phyloP scores from a whole-genome alignment of 176 grass and related monocot species.

The Saccharum officinarum region DNA sequence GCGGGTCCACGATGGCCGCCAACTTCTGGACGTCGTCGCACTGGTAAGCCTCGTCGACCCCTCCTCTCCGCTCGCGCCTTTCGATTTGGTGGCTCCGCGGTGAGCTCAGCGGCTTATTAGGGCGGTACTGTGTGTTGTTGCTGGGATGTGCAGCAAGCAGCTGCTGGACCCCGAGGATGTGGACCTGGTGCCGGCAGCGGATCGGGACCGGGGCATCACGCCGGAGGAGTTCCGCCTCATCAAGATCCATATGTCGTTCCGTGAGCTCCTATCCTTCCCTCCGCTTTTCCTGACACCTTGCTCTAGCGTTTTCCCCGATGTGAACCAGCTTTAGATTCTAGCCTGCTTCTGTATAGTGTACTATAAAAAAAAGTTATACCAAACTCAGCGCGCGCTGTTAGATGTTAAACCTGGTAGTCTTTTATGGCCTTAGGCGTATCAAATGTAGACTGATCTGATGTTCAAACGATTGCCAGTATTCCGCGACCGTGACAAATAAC shows the following conservation, averaged over 20 bases:
- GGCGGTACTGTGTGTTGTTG: not conserved
- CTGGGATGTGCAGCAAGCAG: slow-evolving; percentile 63
- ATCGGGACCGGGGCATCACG: slow-evolving; percentile 87
- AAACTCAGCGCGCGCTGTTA: not conserved
- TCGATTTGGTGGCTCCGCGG: not conserved
- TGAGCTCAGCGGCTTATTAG: slow-evolving; percentile 5
- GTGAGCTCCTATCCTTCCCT: slow-evolving; percentile 41
- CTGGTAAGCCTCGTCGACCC: slow-evolving; percentile 29
- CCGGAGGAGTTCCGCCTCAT: slow-evolving; percentile 85
- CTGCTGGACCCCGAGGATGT: slow-evolving; percentile 80
- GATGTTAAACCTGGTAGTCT: not conserved
- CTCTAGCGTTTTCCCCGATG: not conserved
- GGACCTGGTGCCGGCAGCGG: slow-evolving; percentile 66
- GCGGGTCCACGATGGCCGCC: slow-evolving; percentile 44
- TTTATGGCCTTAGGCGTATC: not conserved
- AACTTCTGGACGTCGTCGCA: slow-evolving; percentile 84
- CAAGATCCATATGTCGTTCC: slow-evolving; percentile 94
- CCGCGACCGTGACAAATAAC: not conserved
- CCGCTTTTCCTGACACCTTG: not conserved
- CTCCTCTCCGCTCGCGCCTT: not conserved
- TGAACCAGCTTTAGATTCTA: not conserved
- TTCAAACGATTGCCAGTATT: not conserved
- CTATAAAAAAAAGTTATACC: not conserved
- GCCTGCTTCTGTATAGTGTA: not conserved
- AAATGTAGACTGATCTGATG: not conserved